Conservation (phyloP, 2,329 filamentous ascomycete genomes). For the Aspergillus luchuensis region DNA sequence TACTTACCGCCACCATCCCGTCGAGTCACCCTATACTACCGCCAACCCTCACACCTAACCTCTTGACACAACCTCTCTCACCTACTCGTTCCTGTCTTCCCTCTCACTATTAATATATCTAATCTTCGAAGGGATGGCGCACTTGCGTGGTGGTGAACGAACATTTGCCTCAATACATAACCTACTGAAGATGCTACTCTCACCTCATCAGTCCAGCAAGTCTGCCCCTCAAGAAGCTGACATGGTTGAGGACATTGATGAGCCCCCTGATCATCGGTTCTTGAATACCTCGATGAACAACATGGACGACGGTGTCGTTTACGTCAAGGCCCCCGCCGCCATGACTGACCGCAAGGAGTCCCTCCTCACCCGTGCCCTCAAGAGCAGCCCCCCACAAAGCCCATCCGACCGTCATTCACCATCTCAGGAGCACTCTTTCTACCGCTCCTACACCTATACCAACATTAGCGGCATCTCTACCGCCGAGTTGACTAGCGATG, state of each 20-base stretch:
- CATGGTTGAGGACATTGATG: constrained; percentile 74
- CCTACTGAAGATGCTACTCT: constrained; percentile 48
- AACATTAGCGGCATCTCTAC: constrained; percentile 80
- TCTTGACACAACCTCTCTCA: constrained; percentile 12
- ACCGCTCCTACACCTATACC: constrained; percentile 63
- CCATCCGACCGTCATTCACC: constrained; percentile 35
- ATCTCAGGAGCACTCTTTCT: constrained; percentile 57
- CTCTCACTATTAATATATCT: constrained; percentile 14
- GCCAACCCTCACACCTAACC: neutral
- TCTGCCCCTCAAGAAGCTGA: constrained; percentile 60
- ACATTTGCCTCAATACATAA: constrained; percentile 42
- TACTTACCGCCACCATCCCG: constrained; percentile 9
- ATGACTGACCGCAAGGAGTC: constrained; percentile 69
- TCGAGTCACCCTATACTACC: constrained; percentile 15
- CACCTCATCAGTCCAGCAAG: constrained; percentile 43
- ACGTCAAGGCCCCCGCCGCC: constrained; percentile 52
- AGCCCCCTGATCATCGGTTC: constrained; percentile 70
- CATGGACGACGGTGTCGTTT: constrained; percentile 36
- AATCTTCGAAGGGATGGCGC: constrained; percentile 31
- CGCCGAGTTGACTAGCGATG: constrained; percentile 92
- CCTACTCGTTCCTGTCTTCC: neutral
- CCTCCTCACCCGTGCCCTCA: constrained; percentile 81
- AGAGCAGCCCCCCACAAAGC: constrained; percentile 61
- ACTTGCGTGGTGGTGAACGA: constrained; percentile 35
- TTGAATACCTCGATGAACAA: constrained; percentile 35